Percentiles rank a stretch among this genome's conserved stretches.
These are phyloP conservation scores for Calonectria henricotiae DNA, from an alignment of 2,329 filamentous ascomycete species.

Conservation along the genomic window DNA sequence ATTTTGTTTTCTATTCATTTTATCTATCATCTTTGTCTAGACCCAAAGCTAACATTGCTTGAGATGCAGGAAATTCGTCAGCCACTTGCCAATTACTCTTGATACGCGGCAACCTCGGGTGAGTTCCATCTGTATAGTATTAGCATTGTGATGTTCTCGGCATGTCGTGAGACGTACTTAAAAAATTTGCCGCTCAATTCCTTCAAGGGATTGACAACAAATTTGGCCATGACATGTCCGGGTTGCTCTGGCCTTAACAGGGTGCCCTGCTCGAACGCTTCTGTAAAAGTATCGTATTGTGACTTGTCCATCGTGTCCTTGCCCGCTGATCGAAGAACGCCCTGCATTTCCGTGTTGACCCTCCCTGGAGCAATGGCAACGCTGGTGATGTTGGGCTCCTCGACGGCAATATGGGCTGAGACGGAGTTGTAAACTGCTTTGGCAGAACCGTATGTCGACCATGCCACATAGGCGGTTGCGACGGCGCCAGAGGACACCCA, in stretches of 20 bases:
- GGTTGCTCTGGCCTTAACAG: constrained; percentile 88
- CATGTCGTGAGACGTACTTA: constrained; percentile 66
- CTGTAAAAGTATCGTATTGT: constrained; percentile 79
- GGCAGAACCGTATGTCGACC: constrained; percentile 86
- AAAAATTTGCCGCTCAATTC: constrained; percentile 85
- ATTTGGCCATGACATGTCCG: constrained; percentile 86
- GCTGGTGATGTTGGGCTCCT: constrained; percentile 84
- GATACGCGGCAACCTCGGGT: constrained; percentile 70
- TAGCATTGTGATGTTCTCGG: constrained; percentile 36
- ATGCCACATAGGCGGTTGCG: constrained; percentile 76
- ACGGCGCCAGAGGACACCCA: constrained; percentile 88
- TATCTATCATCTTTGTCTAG: constrained; percentile 37
- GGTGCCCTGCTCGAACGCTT: constrained; percentile 79
- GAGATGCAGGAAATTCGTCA: constrained; percentile 44
- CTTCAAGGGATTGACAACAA: constrained; percentile 77
- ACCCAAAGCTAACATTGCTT: constrained; percentile 49
- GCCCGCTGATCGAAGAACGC: constrained; percentile 79
- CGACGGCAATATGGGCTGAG: constrained; percentile 79
- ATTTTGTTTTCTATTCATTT: constrained; percentile 49
- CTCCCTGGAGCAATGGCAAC: constrained; percentile 84
- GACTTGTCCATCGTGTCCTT: constrained; percentile 66
- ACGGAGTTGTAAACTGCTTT: constrained; percentile 91
- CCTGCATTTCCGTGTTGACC: constrained; percentile 93
- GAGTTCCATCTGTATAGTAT: constrained; percentile 58
- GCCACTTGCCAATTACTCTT: constrained; percentile 54